phyloP scores from a whole-genome alignment of 441 rosid genomes.

The Populus trichocarpa region DNA sequence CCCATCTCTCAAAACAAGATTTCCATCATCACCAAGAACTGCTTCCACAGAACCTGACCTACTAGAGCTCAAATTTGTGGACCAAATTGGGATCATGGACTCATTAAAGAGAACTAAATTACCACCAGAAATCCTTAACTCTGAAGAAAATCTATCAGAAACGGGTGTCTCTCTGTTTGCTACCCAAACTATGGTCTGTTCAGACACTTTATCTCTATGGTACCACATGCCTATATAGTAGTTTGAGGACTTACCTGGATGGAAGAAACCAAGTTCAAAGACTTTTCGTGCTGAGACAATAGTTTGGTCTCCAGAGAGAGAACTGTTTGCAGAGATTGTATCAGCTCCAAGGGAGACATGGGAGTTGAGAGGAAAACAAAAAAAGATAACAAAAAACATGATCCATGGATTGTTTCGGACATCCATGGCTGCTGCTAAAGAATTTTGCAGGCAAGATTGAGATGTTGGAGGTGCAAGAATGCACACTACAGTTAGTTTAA shows the following conservation, averaged over 20 bases:
- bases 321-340: slow-evolving; percentile 27
- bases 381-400: slow-evolving; percentile 8
- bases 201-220: slow-evolving; percentile 23
- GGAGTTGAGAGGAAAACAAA: slow-evolving; percentile 16
- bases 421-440: slow-evolving; percentile 17
- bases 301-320: slow-evolving; percentile 42
- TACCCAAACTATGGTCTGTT: slow-evolving; percentile 41
- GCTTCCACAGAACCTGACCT: slow-evolving; percentile 34
- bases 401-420: slow-evolving; percentile 12
- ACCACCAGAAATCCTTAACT: slow-evolving; percentile 32
- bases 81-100: slow-evolving; percentile 35
- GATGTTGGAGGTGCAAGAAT: neutral
- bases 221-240: slow-evolving; percentile 74
- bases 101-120: slow-evolving; percentile 43
- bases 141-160: slow-evolving; percentile 19
- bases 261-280: slow-evolving; percentile 48
- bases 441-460: neutral
- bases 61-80: slow-evolving; percentile 45
- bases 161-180: slow-evolving; percentile 41
- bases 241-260: slow-evolving; percentile 39
- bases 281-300: slow-evolving; percentile 25
- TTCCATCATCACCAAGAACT: slow-evolving; percentile 50
- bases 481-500: too few species aligned
- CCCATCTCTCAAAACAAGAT: slow-evolving; percentile 46
- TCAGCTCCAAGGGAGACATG: slow-evolving; percentile 24